These are phyloP conservation scores for Paraleonurus japonicus DNA, from an alignment of 257 asterid genomes.

Conservation along the genomic window DNA sequence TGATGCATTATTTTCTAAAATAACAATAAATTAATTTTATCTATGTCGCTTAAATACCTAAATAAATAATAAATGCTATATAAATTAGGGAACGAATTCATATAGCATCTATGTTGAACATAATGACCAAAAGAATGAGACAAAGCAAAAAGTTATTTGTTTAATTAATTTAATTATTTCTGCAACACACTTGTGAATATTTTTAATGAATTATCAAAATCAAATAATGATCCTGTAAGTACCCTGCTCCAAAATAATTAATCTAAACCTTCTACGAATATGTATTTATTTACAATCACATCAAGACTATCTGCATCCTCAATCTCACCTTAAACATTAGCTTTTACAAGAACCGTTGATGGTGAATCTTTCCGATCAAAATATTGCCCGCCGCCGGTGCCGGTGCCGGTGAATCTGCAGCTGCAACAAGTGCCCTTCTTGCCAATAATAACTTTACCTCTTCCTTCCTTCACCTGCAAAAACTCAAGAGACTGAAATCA, in stretches of 20 bases:
- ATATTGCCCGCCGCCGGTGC: slow-evolving; percentile 16
- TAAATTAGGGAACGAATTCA: too few species aligned
- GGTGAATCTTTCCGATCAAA: not conserved
- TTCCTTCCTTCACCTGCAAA: slow-evolving; percentile 38
- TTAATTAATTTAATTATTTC: too few species aligned
- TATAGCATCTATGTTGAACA: too few species aligned
- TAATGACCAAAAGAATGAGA: not conserved
- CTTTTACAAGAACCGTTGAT: too few species aligned
- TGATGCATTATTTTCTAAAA: too few species aligned
- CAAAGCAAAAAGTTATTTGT: not conserved
- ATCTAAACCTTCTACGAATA: not conserved
- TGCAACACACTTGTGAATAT: not conserved
- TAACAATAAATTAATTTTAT: too few species aligned
- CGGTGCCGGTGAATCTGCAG: slow-evolving; percentile 17
- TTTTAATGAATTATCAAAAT: not conserved
- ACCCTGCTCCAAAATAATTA: not conserved
- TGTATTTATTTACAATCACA: too few species aligned
- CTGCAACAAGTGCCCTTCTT: slow-evolving; percentile 56
- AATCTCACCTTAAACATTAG: too few species aligned
- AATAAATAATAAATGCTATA: too few species aligned
- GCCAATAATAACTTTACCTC: slow-evolving; percentile 35
- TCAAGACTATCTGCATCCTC: too few species aligned
- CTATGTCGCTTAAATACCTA: too few species aligned
- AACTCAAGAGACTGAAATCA: not conserved
- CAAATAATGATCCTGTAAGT: too few species aligned